Evolutionary conservation across 2,329 filamentous ascomycete genomes (phyloP).

Genomic region (Fusarium citri): DNA sequence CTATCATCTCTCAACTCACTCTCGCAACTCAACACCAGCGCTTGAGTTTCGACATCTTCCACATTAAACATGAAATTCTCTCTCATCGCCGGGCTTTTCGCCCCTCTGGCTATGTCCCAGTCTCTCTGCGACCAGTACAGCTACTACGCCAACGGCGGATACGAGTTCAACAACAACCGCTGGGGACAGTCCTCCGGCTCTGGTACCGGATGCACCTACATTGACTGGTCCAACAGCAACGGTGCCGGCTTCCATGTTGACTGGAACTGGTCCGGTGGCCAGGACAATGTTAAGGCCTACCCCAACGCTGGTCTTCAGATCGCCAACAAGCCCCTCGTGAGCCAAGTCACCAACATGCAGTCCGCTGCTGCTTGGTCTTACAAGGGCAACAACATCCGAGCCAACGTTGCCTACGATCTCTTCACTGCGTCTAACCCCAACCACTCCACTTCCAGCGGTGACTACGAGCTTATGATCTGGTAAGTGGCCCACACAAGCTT

Average conservation of each 20-base stretch:
- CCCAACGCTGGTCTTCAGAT: constrained; percentile 19
- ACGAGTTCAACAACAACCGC: constrained; percentile 28
- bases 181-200: constrained; percentile 17
- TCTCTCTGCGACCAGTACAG: constrained; percentile 22
- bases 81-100: constrained; percentile 16
- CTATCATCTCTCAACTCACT: background rate
- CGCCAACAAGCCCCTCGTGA: constrained; percentile 8
- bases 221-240: constrained; percentile 26
- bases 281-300: constrained; percentile 16
- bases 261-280: constrained; percentile 17
- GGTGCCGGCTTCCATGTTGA: constrained; percentile 21
- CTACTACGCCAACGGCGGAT: constrained; percentile 18
- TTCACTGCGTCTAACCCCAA: constrained; percentile 20
- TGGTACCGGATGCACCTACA: constrained; percentile 17
- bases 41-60: background rate
- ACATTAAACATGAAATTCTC: constrained; percentile 21
- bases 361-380: constrained; percentile 24
- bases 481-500: background rate
- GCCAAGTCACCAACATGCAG: constrained; percentile 20
- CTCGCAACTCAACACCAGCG: background rate
- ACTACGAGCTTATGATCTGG: constrained; percentile 27
- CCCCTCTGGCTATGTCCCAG: constrained; percentile 10
- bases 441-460: constrained; percentile 8
- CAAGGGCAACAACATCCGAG: constrained; percentile 17
- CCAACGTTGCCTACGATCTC: constrained; percentile 22